Conservation (phyloP, 768 basidiomycete species). For the Antrodiella citrinella region DNA sequence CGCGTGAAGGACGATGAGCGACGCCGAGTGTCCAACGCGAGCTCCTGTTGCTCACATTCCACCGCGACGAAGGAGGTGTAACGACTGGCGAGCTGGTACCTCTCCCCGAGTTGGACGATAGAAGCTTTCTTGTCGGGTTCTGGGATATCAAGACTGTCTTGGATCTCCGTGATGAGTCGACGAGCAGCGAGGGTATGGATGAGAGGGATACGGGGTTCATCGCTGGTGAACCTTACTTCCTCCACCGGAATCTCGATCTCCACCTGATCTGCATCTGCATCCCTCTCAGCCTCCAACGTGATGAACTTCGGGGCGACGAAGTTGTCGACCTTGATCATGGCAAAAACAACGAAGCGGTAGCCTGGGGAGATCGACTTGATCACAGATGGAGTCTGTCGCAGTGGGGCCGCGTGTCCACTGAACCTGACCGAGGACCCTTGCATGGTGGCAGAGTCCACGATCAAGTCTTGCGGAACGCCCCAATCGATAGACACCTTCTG, state of each 20-base stretch:
- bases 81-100: slow-evolving; percentile 43
- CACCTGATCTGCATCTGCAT: slow-evolving; percentile 16
- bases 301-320: slow-evolving; percentile 20
- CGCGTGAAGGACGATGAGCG: not conserved
- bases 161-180: slow-evolving; percentile 44
- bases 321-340: slow-evolving; percentile 18
- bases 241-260: slow-evolving; percentile 17
- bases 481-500: slow-evolving; percentile 43
- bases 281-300: slow-evolving; percentile 19
- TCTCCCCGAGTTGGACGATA: slow-evolving; percentile 40
- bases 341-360: slow-evolving; percentile 27
- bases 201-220: slow-evolving; percentile 18
- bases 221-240: slow-evolving; percentile 18
- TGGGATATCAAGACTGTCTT: slow-evolving; percentile 17
- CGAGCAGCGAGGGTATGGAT: slow-evolving; percentile 51
- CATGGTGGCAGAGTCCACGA: not conserved
- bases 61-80: slow-evolving; percentile 53
- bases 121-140: slow-evolving; percentile 32
- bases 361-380: slow-evolving; percentile 27
- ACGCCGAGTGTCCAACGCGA: not conserved
- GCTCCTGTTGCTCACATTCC: slow-evolving; percentile 16
- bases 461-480: slow-evolving; percentile 15
- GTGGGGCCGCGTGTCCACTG: slow-evolving; percentile 2
- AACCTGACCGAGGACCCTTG: not conserved
- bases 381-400: slow-evolving; percentile 25